Base-by-base conservation (phyloP, 495 filamentous ascomycete genomes). In the Aspergillus hancockii region DNA sequence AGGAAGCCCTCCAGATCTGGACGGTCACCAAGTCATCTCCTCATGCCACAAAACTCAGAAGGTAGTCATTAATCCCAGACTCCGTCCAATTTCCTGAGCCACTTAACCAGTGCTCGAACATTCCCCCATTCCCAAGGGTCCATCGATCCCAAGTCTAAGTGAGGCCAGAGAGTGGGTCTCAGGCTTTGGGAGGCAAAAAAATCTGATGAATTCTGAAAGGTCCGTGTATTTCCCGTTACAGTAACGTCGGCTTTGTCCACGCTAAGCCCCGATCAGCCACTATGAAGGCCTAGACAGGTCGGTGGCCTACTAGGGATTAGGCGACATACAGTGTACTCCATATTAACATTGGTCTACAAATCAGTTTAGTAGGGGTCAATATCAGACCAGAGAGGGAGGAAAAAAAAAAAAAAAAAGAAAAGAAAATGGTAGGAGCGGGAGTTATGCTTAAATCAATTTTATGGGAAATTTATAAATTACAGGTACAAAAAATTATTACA, bases 201-300 rank as follows among this genome's bases (percentile, higher is more conserved):
- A 5, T 47, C 43, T 22, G 38, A 58, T 38, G 34, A 41, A 57
- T 36, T 41, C 16, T 12, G 28, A n/a, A 55, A 59, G 57, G 60
- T 38, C 63, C 57, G 63, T 66, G 63, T 66, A 62, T 61, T 59
- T 43, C 55, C 47, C 51, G 49, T 57, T 60, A 58, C 61, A 47
- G 60, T 55, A 59, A 60, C 47, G 60, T 52, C 30, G 38, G 47
- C 30, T 28, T 43, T 46, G 14, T 47, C 22, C 16, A 23, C 52
- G 47, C 43, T 45, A 36, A 58, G 60, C 57, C 51, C 61, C 54
- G 64, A 67, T 67, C 61, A 63, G 58, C 64, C 64, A 67, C 61
- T 61, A 63, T 62, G 36, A 41, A 45, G 63, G 64, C 54, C 64
- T 67, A 67, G 64, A 67, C 59, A 60, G 52, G 63, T 59, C 63